Conservation (phyloP, 495 filamentous ascomycete genomes). For the Daldinia loculata region DNA sequence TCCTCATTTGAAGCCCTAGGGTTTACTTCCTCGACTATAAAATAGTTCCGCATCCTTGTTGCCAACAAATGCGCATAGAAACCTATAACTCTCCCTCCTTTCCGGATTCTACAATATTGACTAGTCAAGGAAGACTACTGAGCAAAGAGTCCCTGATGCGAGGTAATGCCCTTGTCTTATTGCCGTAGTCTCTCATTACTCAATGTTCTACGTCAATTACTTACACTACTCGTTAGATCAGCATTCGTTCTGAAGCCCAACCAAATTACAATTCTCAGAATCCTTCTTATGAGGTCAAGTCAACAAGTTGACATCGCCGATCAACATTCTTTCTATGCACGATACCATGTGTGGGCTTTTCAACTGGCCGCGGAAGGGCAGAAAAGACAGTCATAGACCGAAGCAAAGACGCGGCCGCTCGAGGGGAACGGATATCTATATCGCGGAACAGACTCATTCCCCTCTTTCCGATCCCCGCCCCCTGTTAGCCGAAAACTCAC, state of each 20-base stretch:
- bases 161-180: not conserved
- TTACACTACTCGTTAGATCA: not conserved
- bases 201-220: not conserved
- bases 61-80: not conserved
- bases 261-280: not conserved
- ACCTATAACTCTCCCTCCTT: not conserved
- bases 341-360: not conserved
- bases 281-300: not conserved
- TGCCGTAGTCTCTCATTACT: not conserved
- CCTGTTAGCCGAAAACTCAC: no score
- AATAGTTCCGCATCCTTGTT: not conserved
- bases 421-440: not conserved
- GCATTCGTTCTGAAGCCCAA: not conserved
- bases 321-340: not conserved
- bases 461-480: no score
- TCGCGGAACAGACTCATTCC: not conserved
- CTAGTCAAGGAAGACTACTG: not conserved
- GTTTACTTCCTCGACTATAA: not conserved
- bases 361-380: not conserved
- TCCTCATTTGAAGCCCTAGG: not conserved
- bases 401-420: not conserved
- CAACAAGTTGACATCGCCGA: not conserved
- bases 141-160: not conserved
- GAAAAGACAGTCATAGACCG: not conserved
- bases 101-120: not conserved